phyloP scores from a whole-genome alignment of 164 flowering plant species.

The Aristolochia fimbriata region DNA sequence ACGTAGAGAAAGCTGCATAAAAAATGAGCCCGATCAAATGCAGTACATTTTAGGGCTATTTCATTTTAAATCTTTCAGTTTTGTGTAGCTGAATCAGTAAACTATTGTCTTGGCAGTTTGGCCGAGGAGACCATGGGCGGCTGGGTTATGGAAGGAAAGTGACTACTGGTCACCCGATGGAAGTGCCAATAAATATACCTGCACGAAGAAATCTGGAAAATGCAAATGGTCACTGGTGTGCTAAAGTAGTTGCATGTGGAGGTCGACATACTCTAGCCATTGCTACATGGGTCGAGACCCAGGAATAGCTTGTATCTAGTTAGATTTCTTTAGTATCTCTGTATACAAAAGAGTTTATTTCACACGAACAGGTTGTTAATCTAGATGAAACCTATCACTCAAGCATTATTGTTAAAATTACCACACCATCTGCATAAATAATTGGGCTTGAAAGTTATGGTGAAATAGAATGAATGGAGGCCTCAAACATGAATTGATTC shows the following conservation, averaged over 20 bases:
- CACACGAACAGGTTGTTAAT: no score
- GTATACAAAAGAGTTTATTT: no score
- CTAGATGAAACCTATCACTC: background rate
- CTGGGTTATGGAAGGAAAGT: slow-evolving; percentile 84
- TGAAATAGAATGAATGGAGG: no score
- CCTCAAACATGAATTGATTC: slow-evolving; percentile 20
- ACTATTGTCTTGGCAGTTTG: slow-evolving; percentile 46
- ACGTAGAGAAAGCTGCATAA: background rate
- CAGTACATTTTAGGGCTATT: background rate
- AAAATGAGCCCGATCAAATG: background rate
- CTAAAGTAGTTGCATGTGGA: slow-evolving; percentile 86
- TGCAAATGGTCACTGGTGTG: slow-evolving; percentile 57
- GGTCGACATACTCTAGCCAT: slow-evolving; percentile 97
- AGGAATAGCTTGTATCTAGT: slow-evolving; percentile 1
- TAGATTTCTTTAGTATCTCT: background rate
- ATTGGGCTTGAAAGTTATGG: no score
- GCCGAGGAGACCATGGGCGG: slow-evolving; percentile 98
- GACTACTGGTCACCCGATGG: slow-evolving; percentile 92
- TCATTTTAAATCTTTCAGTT: background rate
- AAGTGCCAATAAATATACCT: slow-evolving; percentile 71
- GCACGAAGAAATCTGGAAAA: slow-evolving; percentile 27
- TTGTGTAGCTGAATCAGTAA: background rate
- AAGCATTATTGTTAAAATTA: background rate
- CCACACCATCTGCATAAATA: no score
- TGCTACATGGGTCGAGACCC: slow-evolving; percentile 41